Evolutionary conservation across 768 basidiomycete genomes (phyloP), one percentile per base, ranked within the genome.

Genomic region (Termitomyces sp.): DNA sequence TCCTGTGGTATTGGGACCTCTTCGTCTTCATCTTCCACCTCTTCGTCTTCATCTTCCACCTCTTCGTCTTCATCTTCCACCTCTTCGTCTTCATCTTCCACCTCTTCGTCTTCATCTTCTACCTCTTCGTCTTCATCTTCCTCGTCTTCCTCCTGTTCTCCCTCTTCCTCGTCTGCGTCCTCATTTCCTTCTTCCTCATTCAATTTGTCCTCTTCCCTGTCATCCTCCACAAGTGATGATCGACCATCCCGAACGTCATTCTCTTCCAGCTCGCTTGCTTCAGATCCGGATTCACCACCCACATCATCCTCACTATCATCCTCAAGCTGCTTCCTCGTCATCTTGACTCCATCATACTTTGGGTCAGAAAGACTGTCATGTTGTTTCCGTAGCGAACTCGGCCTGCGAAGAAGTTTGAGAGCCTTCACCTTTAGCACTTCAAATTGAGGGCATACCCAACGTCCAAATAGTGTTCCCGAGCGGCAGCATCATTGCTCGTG

Each of bases 391-490:
- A 96, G 66, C 33, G 78, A 70, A 57, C 91, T 94, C 10, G 83
- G 84, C 3, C 90, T 93, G 58, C 37, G 54, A 37, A 55, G 57
- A 41, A 28, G 41, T 31, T 26, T 56, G 26, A 58, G 42, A 6
- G 40, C 31, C 28, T 23, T 59, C 23, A 15, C 10, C 15, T 19
- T 6, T 30, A 47, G 14, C 51, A 35, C 48, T 19, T 50, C 49
- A 50, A 23, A 41, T 40, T 3, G n/a, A 5, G 17, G 26, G 72
- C 82, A 58, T 68, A 93, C 90, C 90, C 91, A 40, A 95, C 90
- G 63, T 89, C 84, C 43, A 92, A 66, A 69, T 96, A 97, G 70
- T 96, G 94, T 62, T 86, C 86, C 63, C 87, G 77, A 0, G 74
- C 64, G 11, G 71, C 75, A 40, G 69, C 59, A 43, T 78, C 68